A percentile compares a stretch with the other conserved stretches of the same genome.
These are phyloP conservation scores for Penicillium lividum DNA, from an alignment of 495 filamentous ascomycete genomes.

Conservation along the genomic window DNA sequence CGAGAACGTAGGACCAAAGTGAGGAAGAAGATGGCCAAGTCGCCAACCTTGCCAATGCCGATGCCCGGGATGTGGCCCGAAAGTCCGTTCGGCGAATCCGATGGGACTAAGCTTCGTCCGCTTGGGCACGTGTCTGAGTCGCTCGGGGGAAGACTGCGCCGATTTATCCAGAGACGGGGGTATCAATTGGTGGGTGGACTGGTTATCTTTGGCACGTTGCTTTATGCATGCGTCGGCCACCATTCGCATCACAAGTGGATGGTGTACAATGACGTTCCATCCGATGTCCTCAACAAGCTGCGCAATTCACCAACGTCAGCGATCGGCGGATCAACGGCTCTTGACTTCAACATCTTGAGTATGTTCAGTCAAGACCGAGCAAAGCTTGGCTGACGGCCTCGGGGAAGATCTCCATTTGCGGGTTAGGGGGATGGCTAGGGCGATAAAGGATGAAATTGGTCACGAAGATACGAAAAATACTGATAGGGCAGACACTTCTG, in stretches of 20 bases:
- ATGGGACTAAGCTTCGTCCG: not conserved
- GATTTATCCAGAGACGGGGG: not conserved
- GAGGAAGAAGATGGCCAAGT: not conserved
- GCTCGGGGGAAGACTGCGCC: not conserved
- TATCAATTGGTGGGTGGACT: not conserved
- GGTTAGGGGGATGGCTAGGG: not conserved
- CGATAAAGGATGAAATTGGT: not conserved
- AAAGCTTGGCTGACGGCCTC: not conserved
- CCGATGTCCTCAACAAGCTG: not conserved
- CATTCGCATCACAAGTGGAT: not conserved
- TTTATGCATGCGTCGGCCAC: not conserved
- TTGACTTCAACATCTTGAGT: not conserved
- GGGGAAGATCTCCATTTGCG: not conserved
- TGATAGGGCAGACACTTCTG: not conserved
- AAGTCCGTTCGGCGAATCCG: not conserved
- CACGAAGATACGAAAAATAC: not conserved
- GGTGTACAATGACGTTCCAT: not conserved
- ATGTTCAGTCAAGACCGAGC: not conserved
- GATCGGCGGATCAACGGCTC: not conserved
- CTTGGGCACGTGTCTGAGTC: not conserved
- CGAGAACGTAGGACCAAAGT: not conserved
- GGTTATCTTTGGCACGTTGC: not conserved
- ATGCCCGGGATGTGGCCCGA: slow-evolving; percentile 5
- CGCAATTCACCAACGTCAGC: not conserved
- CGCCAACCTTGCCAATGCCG: not conserved